Percentiles rank a stretch among this genome's conserved stretches.
Evolutionary conservation across 139 green algal genomes (phyloP).

Genomic region (Tetradesmus lagerheimii): DNA sequence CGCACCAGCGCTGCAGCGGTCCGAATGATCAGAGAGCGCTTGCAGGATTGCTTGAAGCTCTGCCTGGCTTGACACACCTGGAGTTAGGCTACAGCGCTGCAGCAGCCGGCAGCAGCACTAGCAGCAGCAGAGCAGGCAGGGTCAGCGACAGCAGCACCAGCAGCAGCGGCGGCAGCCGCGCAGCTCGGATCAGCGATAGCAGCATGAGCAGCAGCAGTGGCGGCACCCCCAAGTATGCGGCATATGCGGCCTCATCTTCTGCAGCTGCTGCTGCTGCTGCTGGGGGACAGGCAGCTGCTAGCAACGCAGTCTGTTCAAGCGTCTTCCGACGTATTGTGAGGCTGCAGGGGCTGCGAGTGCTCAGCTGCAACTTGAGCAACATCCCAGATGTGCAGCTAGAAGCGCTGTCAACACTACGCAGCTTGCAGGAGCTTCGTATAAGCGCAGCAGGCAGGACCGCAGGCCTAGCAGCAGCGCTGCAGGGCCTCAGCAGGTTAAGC

Average conservation of each 20-base stretch:
- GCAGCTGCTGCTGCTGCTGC: too few species aligned
- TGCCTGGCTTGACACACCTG: background rate
- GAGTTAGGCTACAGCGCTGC: background rate
- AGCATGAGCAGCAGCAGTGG: constrained; percentile 2
- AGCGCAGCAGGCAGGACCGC: background rate
- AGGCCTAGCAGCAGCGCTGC: constrained; percentile 11
- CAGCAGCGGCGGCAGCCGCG: background rate
- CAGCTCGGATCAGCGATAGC: background rate
- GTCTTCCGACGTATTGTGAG: background rate
- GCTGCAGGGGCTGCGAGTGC: background rate
- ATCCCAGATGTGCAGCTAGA: constrained; percentile 15
- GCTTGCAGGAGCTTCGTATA: background rate
- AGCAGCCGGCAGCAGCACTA: background rate
- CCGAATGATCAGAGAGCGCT: constrained; percentile 27
- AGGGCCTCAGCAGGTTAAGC: background rate
- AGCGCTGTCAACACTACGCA: background rate
- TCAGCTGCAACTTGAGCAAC: background rate
- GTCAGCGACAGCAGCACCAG: constrained; percentile 1
- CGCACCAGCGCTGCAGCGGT: constrained; percentile 20
- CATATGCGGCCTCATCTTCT: background rate
- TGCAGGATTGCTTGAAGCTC: background rate
- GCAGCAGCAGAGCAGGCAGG: background rate
- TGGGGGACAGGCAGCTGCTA: background rate
- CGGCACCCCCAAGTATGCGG: background rate
- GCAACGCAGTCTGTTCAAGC: constrained; percentile 23